Conservation (phyloP, 805 yeast genomes). For the Komagataella phaffii region DNA sequence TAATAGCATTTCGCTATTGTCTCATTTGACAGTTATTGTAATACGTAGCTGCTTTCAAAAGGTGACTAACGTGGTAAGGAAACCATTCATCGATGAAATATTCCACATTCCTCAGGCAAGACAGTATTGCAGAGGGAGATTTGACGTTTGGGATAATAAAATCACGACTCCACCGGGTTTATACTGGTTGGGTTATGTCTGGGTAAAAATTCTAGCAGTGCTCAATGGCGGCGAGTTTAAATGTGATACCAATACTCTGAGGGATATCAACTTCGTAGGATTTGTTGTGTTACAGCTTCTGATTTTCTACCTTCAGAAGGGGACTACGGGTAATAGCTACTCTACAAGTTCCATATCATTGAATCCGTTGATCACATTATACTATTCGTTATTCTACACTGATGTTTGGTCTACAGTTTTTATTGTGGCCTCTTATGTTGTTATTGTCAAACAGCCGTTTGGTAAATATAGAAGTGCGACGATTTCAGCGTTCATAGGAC, state of each 20-base stretch:
- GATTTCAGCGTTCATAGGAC: constrained; percentile 40
- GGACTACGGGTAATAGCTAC: constrained; percentile 5
- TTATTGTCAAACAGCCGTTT: constrained; percentile 20
- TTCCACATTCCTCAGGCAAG: constrained; percentile 79
- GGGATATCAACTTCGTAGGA: constrained; percentile 55
- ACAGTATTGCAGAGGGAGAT: constrained; percentile 47
- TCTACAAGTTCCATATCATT: constrained; percentile 21
- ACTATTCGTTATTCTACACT: constrained; percentile 73
- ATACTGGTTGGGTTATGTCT: constrained; percentile 34
- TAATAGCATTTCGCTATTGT: not conserved
- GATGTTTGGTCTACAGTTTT: constrained; percentile 85
- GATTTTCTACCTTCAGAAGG: constrained; percentile 7
- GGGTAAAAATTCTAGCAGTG: constrained; percentile 24
- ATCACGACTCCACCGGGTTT: constrained; percentile 97
- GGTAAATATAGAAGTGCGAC: constrained; percentile 11
- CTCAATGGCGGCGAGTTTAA: constrained; percentile 15
- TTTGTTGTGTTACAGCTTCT: constrained; percentile 22
- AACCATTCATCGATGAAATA: constrained; percentile 44
- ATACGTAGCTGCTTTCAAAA: not conserved
- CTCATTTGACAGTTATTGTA: not conserved
- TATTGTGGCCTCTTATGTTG: constrained; percentile 39
- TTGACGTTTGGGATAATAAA: constrained; percentile 68
- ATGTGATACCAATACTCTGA: constrained; percentile 24
- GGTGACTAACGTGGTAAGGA: not conserved
- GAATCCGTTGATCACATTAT: constrained; percentile 64